Evolutionary conservation across 805 yeast species (phyloP).

Genomic region (Yarrowia divulgata): DNA sequence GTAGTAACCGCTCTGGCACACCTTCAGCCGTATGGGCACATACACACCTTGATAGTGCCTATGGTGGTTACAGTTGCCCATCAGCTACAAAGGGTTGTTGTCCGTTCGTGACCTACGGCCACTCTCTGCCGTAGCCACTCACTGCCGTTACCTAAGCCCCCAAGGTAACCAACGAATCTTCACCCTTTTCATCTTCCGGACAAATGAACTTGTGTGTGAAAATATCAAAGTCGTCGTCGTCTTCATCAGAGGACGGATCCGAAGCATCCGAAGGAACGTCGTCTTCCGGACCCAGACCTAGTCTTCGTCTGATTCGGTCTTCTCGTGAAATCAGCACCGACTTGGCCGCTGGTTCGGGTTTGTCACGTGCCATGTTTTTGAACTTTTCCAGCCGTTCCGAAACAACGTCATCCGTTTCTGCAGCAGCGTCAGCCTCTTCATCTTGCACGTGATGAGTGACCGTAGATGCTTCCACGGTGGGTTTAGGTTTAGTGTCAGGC

Average conservation of each 20-base stretch:
- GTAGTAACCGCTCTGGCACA: too few relatives aligned
- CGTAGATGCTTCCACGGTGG: background rate
- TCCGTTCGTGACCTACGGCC: too few relatives aligned
- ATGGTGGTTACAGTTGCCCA: too few relatives aligned
- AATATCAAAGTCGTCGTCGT: conserved; percentile 27
- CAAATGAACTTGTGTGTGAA: conserved; percentile 23
- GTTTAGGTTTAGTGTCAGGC: background rate
- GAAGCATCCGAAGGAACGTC: conserved; percentile 32
- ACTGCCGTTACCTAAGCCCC: background rate
- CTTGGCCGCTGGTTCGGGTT: background rate
- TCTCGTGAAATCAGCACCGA: conserved; percentile 7
- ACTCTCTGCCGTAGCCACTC: too few relatives aligned
- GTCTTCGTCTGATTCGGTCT: conserved; percentile 13
- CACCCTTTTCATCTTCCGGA: conserved; percentile 21
- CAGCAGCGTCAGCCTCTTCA: background rate
- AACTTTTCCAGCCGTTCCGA: conserved; percentile 14
- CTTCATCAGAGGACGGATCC: conserved; percentile 18
- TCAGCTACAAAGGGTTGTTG: too few relatives aligned
- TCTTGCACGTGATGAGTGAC: conserved; percentile 2
- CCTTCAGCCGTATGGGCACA: too few relatives aligned
- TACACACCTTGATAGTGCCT: too few relatives aligned
- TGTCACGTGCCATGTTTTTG: conserved; percentile 6
- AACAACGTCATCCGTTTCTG: background rate
- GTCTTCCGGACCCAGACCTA: conserved; percentile 6
- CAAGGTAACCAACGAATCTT: conserved; percentile 31